phyloP scores from a whole-genome alignment of 2,329 filamentous ascomycete genomes.

The Fusarium buharicum region DNA sequence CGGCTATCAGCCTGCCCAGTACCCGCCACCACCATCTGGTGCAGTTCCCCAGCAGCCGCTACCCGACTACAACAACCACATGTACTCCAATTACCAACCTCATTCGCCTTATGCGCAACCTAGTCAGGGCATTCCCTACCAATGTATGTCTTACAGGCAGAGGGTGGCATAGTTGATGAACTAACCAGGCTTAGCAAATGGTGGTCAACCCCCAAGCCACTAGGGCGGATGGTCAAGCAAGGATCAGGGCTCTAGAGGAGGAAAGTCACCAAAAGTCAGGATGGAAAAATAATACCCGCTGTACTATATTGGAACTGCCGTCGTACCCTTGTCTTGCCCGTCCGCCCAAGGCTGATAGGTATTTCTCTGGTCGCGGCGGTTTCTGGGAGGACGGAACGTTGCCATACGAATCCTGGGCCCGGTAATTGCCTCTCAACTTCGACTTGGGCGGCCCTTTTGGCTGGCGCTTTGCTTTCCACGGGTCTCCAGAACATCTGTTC shows the following conservation, averaged over 20 bases:
- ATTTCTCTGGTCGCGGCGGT: background rate
- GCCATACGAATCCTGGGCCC: conserved; percentile 3
- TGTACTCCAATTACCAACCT: conserved; percentile 68
- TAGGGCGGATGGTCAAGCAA: conserved; percentile 36
- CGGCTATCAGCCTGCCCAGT: conserved; percentile 75
- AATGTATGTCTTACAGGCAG: conserved; percentile 57
- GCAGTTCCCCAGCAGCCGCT: conserved; percentile 63
- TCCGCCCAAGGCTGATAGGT: background rate
- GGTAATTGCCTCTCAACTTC: conserved; percentile 33
- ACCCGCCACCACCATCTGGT: conserved; percentile 69
- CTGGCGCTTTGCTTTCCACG: background rate
- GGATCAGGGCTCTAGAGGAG: conserved; percentile 42
- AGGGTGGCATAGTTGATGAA: conserved; percentile 23
- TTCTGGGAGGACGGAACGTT: conserved; percentile 13
- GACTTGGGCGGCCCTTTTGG: conserved; percentile 8
- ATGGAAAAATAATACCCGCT: conserved; percentile 44
- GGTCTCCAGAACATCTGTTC: conserved; percentile 8
- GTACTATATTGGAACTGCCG: conserved; percentile 43
- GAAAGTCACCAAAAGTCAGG: conserved; percentile 45
- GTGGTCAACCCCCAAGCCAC: conserved; percentile 50
- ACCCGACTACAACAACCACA: conserved; percentile 66
- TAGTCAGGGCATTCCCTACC: conserved; percentile 68
- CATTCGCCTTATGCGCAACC: conserved; percentile 68
- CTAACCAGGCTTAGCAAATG: conserved; percentile 47
- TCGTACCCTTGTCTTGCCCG: conserved; percentile 12